phyloP scores from a whole-genome alignment of 2,329 filamentous ascomycete genomes.

The Colletotrichum liaoningense region DNA sequence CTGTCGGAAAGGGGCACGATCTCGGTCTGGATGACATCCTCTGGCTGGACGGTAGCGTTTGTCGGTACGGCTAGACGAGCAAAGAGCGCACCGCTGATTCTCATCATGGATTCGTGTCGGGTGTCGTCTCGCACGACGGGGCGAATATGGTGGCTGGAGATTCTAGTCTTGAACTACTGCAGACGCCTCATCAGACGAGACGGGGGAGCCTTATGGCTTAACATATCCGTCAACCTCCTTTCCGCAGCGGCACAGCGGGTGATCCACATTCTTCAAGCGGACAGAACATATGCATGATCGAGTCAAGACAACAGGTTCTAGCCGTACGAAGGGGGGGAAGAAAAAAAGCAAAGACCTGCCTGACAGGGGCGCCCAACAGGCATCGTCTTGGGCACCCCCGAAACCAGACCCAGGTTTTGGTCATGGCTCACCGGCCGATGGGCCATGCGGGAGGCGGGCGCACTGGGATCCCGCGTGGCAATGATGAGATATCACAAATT shows the following conservation, averaged over 20 bases:
- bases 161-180: not conserved
- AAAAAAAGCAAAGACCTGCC: not conserved
- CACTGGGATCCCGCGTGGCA: not conserved
- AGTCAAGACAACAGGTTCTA: not conserved
- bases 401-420: not conserved
- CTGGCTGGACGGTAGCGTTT: not conserved
- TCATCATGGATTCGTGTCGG: not conserved
- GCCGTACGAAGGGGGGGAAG: not conserved
- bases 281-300: not conserved
- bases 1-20: conserved; percentile 1
- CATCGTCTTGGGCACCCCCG: too few relatives aligned
- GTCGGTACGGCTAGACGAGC: not conserved
- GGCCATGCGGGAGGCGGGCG: too few relatives aligned
- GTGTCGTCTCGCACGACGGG: not conserved
- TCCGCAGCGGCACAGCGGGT: not conserved
- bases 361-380: not conserved
- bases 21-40: conserved; percentile 3
- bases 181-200: not conserved
- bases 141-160: not conserved
- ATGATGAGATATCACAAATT: not conserved
- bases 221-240: not conserved
- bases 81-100: not conserved
- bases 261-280: not conserved
- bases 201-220: not conserved
- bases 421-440: not conserved